Conservation (phyloP, 2,329 filamentous ascomycete species). For the Fusarium camptoceras region DNA sequence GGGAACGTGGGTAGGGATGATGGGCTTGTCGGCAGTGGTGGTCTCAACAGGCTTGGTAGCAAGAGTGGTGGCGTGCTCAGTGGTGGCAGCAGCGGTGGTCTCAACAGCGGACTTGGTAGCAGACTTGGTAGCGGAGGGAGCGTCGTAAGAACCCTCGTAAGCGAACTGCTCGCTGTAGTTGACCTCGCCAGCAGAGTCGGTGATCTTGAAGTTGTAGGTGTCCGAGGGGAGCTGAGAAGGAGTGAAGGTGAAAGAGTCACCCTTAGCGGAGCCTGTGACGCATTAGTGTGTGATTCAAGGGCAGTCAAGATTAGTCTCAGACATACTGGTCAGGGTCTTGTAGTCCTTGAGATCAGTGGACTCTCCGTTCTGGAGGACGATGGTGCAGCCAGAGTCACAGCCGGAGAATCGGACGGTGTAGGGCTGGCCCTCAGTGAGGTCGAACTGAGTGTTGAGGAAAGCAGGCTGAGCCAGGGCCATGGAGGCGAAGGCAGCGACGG, state of each 20-base stretch:
- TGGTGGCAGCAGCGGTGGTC: slow-evolving; percentile 26
- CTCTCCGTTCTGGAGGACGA: slow-evolving; percentile 50
- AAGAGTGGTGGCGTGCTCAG: slow-evolving; percentile 35
- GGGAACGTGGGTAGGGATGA: slow-evolving; percentile 32
- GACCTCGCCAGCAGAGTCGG: slow-evolving; percentile 42
- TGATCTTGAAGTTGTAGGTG: slow-evolving; percentile 53
- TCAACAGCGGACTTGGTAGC: slow-evolving; percentile 21
- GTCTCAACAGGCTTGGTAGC: slow-evolving; percentile 33
- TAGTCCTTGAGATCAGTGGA: slow-evolving; percentile 47
- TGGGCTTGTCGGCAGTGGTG: slow-evolving; percentile 24
- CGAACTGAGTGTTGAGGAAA: slow-evolving; percentile 50
- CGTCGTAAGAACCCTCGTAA: slow-evolving; percentile 45
- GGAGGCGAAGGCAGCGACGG: slow-evolving; percentile 48
- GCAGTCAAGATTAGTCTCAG: background rate
- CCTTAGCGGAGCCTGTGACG: slow-evolving; percentile 27
- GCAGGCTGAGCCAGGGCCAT: slow-evolving; percentile 47
- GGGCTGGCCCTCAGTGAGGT: slow-evolving; percentile 46
- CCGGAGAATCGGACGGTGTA: slow-evolving; percentile 51
- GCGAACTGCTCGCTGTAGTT: slow-evolving; percentile 52
- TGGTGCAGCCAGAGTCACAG: slow-evolving; percentile 52
- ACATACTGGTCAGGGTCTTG: slow-evolving; percentile 50
- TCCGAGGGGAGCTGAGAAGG: slow-evolving; percentile 46
- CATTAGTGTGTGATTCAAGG: background rate
- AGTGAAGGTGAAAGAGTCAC: slow-evolving; percentile 47
- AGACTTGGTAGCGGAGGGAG: slow-evolving; percentile 25